These are phyloP conservation scores for Mortierella sp. DNA, from an alignment of 371 early-diverging fungal species.

Conservation along the genomic window DNA sequence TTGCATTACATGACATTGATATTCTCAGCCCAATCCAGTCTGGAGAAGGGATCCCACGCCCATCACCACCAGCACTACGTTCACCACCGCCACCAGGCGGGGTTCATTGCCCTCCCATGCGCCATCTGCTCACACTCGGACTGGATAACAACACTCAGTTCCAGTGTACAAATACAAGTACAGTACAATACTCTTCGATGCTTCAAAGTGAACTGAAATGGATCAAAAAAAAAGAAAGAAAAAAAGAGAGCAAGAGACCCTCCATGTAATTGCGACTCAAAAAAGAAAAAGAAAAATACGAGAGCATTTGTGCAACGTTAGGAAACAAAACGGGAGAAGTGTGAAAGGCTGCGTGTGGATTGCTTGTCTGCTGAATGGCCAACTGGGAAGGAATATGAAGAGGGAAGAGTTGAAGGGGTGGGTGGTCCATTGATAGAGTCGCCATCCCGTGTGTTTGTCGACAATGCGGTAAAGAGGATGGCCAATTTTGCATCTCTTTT, in stretches of 20 bases:
- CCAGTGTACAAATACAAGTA: not conserved
- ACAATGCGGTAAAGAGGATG: not conserved
- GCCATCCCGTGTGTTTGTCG: not conserved
- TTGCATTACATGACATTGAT: not conserved
- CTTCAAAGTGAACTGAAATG: not conserved
- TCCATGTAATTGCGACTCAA: not conserved
- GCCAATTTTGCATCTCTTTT: not conserved
- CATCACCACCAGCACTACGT: not conserved
- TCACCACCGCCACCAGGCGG: not conserved
- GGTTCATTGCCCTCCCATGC: not conserved
- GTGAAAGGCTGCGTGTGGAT: not conserved
- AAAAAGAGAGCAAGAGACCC: not conserved
- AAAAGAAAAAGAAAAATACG: not conserved
- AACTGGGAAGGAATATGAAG: not conserved
- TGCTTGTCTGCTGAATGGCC: not conserved
- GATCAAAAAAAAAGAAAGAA: not conserved
- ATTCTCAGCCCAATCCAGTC: too few relatives aligned
- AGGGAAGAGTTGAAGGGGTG: too few relatives aligned
- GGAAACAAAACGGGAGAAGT: not conserved
- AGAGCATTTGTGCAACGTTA: not conserved
- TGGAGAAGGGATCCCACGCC: too few relatives aligned
- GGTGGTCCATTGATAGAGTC: not conserved
- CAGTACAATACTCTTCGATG: not conserved
- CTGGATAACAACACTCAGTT: not conserved
- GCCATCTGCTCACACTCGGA: slow-evolving; percentile 8